These are phyloP conservation scores for Collybia sordida DNA, from an alignment of 768 basidiomycete species.

Conservation along the genomic window DNA sequence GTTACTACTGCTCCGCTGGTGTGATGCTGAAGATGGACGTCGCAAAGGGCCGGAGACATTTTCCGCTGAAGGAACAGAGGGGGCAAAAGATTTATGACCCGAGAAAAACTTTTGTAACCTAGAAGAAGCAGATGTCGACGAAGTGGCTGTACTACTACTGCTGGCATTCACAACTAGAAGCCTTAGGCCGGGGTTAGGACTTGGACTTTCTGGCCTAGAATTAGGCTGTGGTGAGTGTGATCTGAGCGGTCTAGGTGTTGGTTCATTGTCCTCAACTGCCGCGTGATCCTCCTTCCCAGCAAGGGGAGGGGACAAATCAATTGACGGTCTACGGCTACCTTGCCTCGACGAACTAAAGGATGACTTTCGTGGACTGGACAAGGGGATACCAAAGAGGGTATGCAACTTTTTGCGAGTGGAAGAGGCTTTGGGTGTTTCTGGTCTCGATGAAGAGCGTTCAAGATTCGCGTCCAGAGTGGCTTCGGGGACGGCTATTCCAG, in stretches of 20 bases:
- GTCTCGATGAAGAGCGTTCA: constrained; percentile 16
- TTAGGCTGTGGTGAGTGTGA: constrained; percentile 18
- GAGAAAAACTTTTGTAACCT: constrained; percentile 16
- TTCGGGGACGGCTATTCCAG: constrained; percentile 25
- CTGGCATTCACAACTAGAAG: constrained; percentile 5
- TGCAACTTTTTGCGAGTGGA: constrained; percentile 40
- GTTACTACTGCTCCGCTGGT: constrained; percentile 14
- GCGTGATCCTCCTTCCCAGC: constrained; percentile 4
- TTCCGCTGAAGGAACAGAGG: constrained; percentile 9
- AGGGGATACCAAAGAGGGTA: constrained; percentile 45
- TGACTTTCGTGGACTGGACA: constrained; percentile 34
- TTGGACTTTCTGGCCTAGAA: constrained; percentile 30
- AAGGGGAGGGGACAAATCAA: constrained; percentile 16
- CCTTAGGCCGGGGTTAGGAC: constrained; percentile 24
- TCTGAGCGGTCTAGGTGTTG: constrained; percentile 27
- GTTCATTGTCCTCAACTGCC: constrained; percentile 21
- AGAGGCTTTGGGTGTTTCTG: constrained; percentile 34
- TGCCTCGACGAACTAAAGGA: constrained; percentile 37
- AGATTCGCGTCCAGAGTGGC: constrained; percentile 7
- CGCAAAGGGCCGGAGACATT: constrained; percentile 17
- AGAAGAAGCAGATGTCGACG: constrained; percentile 22
- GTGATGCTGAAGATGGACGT: constrained; percentile 11
- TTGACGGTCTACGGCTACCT: constrained; percentile 22
- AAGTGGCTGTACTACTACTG: constrained; percentile 25
- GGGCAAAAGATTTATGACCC: constrained; percentile 14